A percentile compares a stretch with the other conserved stretches of the same genome.
Evolutionary conservation across 2,329 filamentous ascomycete species (phyloP).

Genomic region (Pyrenophora teres): DNA sequence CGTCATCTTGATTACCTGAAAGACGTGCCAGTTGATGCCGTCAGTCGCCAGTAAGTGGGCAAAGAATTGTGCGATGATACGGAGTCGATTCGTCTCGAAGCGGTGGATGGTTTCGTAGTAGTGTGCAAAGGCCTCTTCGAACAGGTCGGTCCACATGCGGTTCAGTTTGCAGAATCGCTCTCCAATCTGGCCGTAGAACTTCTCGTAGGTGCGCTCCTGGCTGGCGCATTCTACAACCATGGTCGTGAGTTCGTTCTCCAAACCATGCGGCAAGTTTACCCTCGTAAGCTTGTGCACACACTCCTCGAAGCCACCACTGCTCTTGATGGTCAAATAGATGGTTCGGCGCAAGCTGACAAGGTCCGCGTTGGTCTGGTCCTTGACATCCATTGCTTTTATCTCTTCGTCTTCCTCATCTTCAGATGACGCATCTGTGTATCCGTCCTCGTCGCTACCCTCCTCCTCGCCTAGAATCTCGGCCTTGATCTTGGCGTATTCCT

Average conservation of each 20-base stretch:
- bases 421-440: slow-evolving; percentile 67
- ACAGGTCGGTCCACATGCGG: slow-evolving; percentile 89
- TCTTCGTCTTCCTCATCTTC: slow-evolving; percentile 76
- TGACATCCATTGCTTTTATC: slow-evolving; percentile 88
- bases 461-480: slow-evolving; percentile 89
- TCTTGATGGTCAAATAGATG: slow-evolving; percentile 98
- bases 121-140: slow-evolving; percentile 85
- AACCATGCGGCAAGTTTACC: slow-evolving; percentile 81
- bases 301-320: slow-evolving; percentile 93
- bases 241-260: slow-evolving; percentile 87
- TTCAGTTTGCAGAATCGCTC: slow-evolving; percentile 97
- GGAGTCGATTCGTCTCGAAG: slow-evolving; percentile 91
- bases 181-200: slow-evolving; percentile 93
- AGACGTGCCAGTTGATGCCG: slow-evolving; percentile 88
- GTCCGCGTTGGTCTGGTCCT: slow-evolving; percentile 96
- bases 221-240: slow-evolving; percentile 98
- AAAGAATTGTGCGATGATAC: slow-evolving; percentile 95
- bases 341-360: slow-evolving; percentile 90
- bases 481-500: slow-evolving; percentile 85
- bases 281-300: slow-evolving; percentile 93
- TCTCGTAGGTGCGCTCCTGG: slow-evolving; percentile 95
- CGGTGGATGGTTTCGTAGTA: slow-evolving; percentile 98
- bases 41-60: slow-evolving; percentile 87
- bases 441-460: slow-evolving; percentile 70
- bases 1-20: slow-evolving; percentile 84